These are phyloP conservation scores for Pelargonium cotyledonis DNA, from an alignment of 441 rosid species.

Conservation along the genomic window DNA sequence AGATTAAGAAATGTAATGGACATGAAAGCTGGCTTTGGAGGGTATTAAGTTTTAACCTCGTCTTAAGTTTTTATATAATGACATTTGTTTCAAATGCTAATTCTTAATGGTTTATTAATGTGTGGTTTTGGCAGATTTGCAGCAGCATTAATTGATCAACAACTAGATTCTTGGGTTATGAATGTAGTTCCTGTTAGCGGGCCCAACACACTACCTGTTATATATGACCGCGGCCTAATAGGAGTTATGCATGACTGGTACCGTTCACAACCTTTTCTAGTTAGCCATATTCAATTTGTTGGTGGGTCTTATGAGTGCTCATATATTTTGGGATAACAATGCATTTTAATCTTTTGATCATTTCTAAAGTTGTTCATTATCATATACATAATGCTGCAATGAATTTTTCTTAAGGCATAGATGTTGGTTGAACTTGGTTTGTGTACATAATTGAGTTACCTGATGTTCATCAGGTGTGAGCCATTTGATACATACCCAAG, in stretches of 20 bases:
- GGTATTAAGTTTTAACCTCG: conserved; percentile 39
- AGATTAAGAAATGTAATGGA: conserved; percentile 89
- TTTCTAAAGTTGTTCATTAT: not conserved
- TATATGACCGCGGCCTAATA: conserved; percentile 89
- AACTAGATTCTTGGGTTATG: conserved; percentile 82
- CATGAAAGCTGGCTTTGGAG: conserved; percentile 97
- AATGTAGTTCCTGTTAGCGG: conserved; percentile 88
- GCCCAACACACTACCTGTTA: conserved; percentile 87
- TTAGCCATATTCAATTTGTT: not conserved
- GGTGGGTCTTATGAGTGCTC: not conserved
- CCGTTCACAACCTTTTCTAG: conserved; percentile 15
- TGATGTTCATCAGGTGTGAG: conserved; percentile 69
- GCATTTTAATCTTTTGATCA: not conserved
- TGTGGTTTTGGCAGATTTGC: conserved; percentile 85
- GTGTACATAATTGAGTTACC: conserved; percentile 4
- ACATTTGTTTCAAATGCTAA: too few species aligned
- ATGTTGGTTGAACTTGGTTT: conserved; percentile 3
- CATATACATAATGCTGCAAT: conserved; percentile 1
- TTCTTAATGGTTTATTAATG: too few species aligned
- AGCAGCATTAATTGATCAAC: conserved; percentile 66
- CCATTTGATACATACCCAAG: conserved; percentile 95
- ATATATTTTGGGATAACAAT: not conserved
- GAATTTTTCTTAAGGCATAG: not conserved
- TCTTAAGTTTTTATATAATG: conserved; percentile 2
- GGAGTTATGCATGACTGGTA: conserved; percentile 99